Evolutionary conservation across 352 stramenopile genomes (phyloP), one percentile per base, ranked within the genome.

Genomic region (Salisapilia sapeloensis): DNA sequence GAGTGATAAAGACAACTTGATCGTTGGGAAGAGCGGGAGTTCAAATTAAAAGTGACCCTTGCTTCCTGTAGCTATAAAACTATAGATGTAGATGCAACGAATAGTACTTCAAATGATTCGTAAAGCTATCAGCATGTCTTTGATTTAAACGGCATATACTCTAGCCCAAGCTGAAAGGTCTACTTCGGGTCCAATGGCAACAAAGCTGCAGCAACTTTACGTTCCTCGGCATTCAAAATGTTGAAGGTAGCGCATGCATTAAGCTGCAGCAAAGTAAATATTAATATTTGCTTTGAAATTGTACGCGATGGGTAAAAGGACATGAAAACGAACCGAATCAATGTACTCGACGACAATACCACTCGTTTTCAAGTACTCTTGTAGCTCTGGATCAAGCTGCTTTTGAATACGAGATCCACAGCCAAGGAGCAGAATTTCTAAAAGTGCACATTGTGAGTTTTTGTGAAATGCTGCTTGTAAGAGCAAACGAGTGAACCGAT

Each of bases 191-290:
- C 65, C 38, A 50, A 61, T 2, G 76, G 72, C 8, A 92, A 40
- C 33, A 92, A 61, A n/a, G 71, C 75, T 8, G 71, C 77, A 5
- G 58, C 77, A 14, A 92, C 62, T 27, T 66, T 56, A 39, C 77
- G 69, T 46, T 89, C 77, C 39, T 92, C 75, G n/a, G 72, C 72
- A 53, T 89, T 92, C n/a, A 92, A 51, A 43, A 92, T 82, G 41
- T 92, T 92, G 50, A 90, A 92, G n/a, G 75, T 92, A 27, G 75
- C 70, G 34, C 77, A 86, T 8, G 77, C 75, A 38, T 89, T 86
- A 28, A 79, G 39, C 36, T 53, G 39, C 9, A 19, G 13, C 11
- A 46, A 40, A 8, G 4, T n/a, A 14, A 30, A 17, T 27, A 9
- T 3, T 25, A 14, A 17, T 15, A 25, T 36, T 6, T 19, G 23